A percentile compares a stretch with the other conserved stretches of the same genome.
phyloP scores from a whole-genome alignment of 2,329 filamentous ascomycete species.

The Chrysoporthe deuterocubensis region DNA sequence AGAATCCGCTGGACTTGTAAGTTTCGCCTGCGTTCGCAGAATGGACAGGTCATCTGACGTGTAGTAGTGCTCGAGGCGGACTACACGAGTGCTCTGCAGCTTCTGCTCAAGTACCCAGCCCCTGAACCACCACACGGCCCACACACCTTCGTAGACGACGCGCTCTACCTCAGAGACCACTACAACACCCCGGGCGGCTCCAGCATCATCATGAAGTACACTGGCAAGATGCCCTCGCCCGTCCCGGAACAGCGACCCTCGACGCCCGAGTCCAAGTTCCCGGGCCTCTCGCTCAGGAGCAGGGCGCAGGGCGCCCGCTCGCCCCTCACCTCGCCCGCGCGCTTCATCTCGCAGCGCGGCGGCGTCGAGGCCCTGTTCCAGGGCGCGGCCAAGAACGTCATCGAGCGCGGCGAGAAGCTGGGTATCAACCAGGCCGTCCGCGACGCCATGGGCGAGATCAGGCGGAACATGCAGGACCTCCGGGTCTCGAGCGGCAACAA shows the following conservation, averaged over 20 bases:
- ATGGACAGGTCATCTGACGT: conserved; percentile 19
- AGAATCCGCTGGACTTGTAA: conserved; percentile 87
- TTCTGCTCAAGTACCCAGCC: conserved; percentile 82
- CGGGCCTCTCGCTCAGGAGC: conserved; percentile 44
- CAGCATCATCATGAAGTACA: conserved; percentile 73
- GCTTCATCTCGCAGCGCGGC: conserved; percentile 58
- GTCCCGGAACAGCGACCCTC: conserved; percentile 34
- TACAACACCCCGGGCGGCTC: conserved; percentile 65
- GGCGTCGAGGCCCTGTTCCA: conserved; percentile 74
- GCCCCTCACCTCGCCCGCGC: conserved; percentile 51
- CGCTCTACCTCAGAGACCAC: conserved; percentile 72
- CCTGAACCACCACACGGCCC: conserved; percentile 67
- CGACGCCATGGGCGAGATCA: conserved; percentile 80
- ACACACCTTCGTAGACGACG: conserved; percentile 84
- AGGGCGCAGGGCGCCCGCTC: conserved; percentile 47
- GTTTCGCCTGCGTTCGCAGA: conserved; percentile 37
- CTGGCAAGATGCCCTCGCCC: conserved; percentile 53
- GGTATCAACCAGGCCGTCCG: conserved; percentile 81
- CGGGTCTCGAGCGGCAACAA: conserved; percentile 45
- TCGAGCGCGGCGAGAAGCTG: conserved; percentile 74
- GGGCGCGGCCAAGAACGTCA: conserved; percentile 74
- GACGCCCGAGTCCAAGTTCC: conserved; percentile 41
- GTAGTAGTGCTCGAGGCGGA: conserved; percentile 77
- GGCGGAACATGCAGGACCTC: conserved; percentile 69
- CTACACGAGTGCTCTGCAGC: conserved; percentile 81